Evolutionary conservation across 2,329 filamentous ascomycete genomes (phyloP).

Genomic region (Exophiala calicioides): DNA sequence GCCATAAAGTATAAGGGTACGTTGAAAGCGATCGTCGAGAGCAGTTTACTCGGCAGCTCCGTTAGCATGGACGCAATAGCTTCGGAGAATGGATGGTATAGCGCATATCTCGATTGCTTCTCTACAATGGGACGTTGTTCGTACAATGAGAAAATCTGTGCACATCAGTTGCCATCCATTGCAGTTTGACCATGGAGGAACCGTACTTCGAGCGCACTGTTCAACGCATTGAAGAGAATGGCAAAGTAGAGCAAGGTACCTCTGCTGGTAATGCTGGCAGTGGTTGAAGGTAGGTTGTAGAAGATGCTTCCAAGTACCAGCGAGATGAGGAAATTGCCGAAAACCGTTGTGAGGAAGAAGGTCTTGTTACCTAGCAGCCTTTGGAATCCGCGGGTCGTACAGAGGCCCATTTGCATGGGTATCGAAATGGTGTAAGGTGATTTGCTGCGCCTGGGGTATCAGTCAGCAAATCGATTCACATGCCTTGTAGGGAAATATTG

Average conservation of each 20-base stretch:
- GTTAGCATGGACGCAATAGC: constrained; percentile 61
- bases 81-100: constrained; percentile 87
- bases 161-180: too few species aligned
- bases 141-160: too few species aligned
- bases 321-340: constrained; percentile 58
- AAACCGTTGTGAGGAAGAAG: constrained; percentile 64
- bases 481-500: too few species aligned
- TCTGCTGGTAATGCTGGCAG: constrained; percentile 63
- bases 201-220: constrained; percentile 68
- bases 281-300: constrained; percentile 61
- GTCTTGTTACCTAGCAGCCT: constrained; percentile 65
- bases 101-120: constrained; percentile 80
- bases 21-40: constrained; percentile 61
- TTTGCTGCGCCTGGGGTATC: too few species aligned
- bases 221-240: constrained; percentile 61
- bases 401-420: too few species aligned
- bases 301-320: constrained; percentile 67
- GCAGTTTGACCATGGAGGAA: constrained; percentile 77
- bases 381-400: constrained; percentile 67
- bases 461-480: too few species aligned
- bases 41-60: constrained; percentile 57
- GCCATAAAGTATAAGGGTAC: constrained; percentile 66
- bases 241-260: constrained; percentile 65
- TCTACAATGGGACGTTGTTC: constrained; percentile 92
- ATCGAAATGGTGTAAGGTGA: too few species aligned